Conservation (phyloP, 202 grass and related monocot species). For the Panicum virgatum region DNA sequence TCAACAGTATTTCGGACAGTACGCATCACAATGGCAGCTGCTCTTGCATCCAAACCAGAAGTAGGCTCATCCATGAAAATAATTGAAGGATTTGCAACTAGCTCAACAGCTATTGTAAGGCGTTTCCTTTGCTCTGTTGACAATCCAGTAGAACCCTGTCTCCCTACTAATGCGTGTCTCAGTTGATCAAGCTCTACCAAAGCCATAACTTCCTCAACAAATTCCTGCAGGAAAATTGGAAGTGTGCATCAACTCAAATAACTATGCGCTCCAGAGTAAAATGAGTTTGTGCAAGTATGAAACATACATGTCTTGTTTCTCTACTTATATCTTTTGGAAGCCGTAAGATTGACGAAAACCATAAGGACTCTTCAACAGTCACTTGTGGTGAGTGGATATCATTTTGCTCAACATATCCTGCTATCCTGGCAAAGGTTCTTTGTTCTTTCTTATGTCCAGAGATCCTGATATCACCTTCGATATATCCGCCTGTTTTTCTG, state of each 20-base stretch:
- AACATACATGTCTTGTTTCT: conserved; percentile 55
- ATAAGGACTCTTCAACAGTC: conserved; percentile 78
- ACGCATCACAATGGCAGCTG: conserved; percentile 86
- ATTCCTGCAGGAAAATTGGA: conserved; percentile 44
- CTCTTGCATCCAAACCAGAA: conserved; percentile 80
- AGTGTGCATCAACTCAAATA: conserved; percentile 11
- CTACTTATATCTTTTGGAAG: conserved; percentile 52
- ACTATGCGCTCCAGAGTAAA: not conserved
- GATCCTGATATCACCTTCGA: conserved; percentile 75
- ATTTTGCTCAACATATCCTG: conserved; percentile 90
- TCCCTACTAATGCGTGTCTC: conserved; percentile 68
- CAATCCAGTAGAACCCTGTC: conserved; percentile 61
- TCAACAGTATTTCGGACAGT: conserved; percentile 84
- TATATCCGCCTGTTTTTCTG: conserved; percentile 76
- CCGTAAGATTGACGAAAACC: conserved; percentile 73
- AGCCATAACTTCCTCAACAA: conserved; percentile 78
- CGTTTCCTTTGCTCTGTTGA: conserved; percentile 89
- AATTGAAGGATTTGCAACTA: conserved; percentile 89
- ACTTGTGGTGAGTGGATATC: conserved; percentile 89
- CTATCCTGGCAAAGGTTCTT: conserved; percentile 70
- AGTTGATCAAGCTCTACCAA: conserved; percentile 72
- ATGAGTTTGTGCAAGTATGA: not conserved
- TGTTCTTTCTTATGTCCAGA: conserved; percentile 74
- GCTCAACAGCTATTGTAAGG: conserved; percentile 82
- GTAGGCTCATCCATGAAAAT: conserved; percentile 91